Evolutionary conservation across 2,329 filamentous ascomycete genomes (phyloP), one percentile per base, ranked within the genome.

Genomic region (Trichoderma sp.): DNA sequence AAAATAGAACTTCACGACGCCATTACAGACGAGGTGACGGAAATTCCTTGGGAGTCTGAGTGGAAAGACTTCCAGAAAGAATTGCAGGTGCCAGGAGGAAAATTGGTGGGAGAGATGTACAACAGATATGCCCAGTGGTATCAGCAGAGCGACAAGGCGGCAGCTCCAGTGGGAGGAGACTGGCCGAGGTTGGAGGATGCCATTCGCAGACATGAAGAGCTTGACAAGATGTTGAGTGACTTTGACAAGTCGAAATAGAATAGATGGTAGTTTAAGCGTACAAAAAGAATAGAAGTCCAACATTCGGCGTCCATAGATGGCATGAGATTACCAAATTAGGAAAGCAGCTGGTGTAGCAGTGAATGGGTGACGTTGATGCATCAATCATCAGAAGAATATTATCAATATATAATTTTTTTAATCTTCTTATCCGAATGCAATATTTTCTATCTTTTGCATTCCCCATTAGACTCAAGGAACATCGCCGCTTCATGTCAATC

Each of bases 91-190:
- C 55, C 55, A 23, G 66, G 66, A 50, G 55, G 15, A 7, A 59
- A 50, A 26, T 5, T 68, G 26, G 66, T 68, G 15, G 66, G 66
- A 61, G 66, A 68, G 1, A 68, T 68, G 36, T 68, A 68, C 9
- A 50, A 68, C 7, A 17, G 66, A 50, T 68, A 68, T 61, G 66
- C 66, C n/a, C 55, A 61, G 13, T 68, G 66, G 55, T 61, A n/a
- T 9, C 36, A 61, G 36, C 66, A 68, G 7, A 39, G n/a, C 1
- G 67, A 69, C 12, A n/a, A 17, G 20, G n/a, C 3, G 28, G 55
- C 36, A 2, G 20, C 32, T 36, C 67, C 57, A 2, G 66, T 36
- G 8, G 67, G 57, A 62, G 39, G 55, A 36, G 39, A 69, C 12
- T 62, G 66, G 66, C 66, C 66, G 15, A 61, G 55, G 6, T 6